phyloP scores from a whole-genome alignment of 208 protist genomes.

The Leishmania mexicana region DNA sequence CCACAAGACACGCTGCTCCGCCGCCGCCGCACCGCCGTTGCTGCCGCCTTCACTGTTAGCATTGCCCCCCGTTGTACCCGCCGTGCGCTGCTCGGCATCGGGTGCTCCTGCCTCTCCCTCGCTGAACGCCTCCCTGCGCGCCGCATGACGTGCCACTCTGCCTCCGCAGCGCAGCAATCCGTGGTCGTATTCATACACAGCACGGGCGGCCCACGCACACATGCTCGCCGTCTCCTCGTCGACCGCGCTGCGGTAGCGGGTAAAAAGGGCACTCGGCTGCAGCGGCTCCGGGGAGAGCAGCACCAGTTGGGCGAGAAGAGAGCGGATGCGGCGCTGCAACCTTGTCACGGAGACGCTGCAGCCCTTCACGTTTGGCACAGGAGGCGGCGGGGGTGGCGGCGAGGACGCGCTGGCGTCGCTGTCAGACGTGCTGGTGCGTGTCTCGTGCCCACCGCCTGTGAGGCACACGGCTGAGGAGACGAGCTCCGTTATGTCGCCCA shows the following conservation, averaged over 20 bases:
- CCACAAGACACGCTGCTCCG: constrained; percentile 1
- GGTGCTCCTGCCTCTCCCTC: background rate
- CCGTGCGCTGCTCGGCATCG: background rate
- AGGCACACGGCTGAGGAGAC: background rate
- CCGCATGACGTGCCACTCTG: background rate
- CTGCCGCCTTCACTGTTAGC: background rate
- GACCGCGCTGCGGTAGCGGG: constrained; percentile 4
- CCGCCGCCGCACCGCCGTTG: background rate
- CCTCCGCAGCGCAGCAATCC: background rate
- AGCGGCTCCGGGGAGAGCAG: constrained; percentile 51
- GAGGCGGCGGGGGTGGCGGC: background rate
- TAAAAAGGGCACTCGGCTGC: constrained; percentile 26
- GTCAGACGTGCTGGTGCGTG: background rate
- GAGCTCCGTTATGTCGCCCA: background rate
- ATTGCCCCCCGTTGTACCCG: background rate
- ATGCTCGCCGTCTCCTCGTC: constrained; percentile 25
- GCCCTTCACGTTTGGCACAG: background rate
- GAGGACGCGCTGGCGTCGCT: background rate
- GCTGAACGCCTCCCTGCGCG: background rate
- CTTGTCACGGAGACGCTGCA: background rate
- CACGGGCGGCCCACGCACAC: constrained; percentile 25
- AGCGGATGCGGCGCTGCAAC: constrained; percentile 39
- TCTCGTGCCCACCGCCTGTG: background rate
- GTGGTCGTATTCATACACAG: constrained; percentile 8
- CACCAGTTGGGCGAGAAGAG: constrained; percentile 42